These are phyloP conservation scores for Serpula lacrymans DNA, from an alignment of 768 basidiomycete species.

Conservation along the genomic window DNA sequence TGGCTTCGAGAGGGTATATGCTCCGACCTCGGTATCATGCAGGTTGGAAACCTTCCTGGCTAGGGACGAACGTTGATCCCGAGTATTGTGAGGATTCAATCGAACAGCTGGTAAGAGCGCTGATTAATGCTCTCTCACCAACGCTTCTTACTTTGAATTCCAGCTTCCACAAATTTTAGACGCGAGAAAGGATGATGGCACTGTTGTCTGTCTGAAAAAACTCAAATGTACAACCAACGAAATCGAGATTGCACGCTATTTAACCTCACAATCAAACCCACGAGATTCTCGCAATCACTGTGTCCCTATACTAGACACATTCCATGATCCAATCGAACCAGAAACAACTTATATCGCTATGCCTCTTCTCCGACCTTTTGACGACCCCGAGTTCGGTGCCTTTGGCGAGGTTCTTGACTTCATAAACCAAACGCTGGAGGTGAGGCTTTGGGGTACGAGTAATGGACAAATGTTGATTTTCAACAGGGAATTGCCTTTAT, in stretches of 20 bases:
- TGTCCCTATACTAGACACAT: conserved; percentile 17
- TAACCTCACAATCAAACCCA: conserved; percentile 7
- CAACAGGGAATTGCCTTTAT: conserved; percentile 11
- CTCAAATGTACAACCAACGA: too few species aligned
- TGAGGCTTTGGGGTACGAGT: not conserved
- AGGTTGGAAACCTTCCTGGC: too few species aligned
- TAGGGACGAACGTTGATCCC: too few species aligned
- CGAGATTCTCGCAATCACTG: conserved; percentile 19
- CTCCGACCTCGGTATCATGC: too few species aligned
- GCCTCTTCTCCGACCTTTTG: conserved; percentile 32
- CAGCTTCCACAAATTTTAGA: too few species aligned
- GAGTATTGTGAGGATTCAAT: too few species aligned
- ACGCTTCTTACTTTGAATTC: too few species aligned
- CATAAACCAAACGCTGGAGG: conserved; percentile 10
- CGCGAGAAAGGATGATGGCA: too few species aligned
- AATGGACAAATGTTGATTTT: not conserved
- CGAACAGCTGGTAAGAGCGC: too few species aligned
- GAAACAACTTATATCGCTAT: conserved; percentile 20
- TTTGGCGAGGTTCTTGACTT: conserved; percentile 13
- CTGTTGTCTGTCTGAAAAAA: too few species aligned
- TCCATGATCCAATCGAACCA: conserved; percentile 10
- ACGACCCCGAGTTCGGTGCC: conserved; percentile 30
- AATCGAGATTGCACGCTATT: conserved; percentile 10
- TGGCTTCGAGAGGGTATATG: too few species aligned
- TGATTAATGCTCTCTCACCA: too few species aligned